phyloP scores from a whole-genome alignment of 164 flowering plant species.

The Chimonanthus salicifolius region DNA sequence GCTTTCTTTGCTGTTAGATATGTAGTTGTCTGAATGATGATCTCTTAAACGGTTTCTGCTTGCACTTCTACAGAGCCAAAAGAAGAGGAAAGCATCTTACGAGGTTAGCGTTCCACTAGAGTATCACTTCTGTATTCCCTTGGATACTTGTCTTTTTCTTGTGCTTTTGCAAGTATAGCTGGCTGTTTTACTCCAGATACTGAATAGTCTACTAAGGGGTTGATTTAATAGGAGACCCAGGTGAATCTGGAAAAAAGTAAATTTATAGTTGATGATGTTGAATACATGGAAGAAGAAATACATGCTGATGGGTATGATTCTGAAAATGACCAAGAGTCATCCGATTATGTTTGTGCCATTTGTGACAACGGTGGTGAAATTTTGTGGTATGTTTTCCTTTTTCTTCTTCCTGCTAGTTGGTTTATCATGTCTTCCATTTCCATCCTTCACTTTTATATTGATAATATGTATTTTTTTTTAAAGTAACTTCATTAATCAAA shows the following conservation, averaged over 20 bases:
- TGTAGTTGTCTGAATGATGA: slow-evolving; percentile 1
- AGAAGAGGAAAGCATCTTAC: slow-evolving; percentile 29
- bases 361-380: slow-evolving; percentile 89
- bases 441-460: neutral
- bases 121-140: neutral
- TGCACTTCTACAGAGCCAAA: slow-evolving; percentile 41
- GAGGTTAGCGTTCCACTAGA: slow-evolving; percentile 42
- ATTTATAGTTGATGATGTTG: slow-evolving; percentile 49
- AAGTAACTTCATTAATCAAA: no score
- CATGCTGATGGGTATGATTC: slow-evolving; percentile 28
- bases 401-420: neutral
- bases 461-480: no score
- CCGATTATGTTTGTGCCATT: slow-evolving; percentile 69
- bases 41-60: slow-evolving; percentile 44
- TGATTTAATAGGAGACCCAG: slow-evolving; percentile 28
- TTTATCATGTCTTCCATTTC: neutral
- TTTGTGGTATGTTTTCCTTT: slow-evolving; percentile 40
- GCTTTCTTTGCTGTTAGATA: neutral
- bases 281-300: slow-evolving; percentile 23
- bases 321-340: slow-evolving; percentile 39
- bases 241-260: slow-evolving; percentile 11
- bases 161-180: no score
- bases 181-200: neutral
- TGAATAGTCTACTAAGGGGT: neutral
- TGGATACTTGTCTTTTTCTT: neutral